These are phyloP conservation scores for Paramecium biaurelia DNA, from an alignment of 73 alveolate species.

Conservation along the genomic window DNA sequence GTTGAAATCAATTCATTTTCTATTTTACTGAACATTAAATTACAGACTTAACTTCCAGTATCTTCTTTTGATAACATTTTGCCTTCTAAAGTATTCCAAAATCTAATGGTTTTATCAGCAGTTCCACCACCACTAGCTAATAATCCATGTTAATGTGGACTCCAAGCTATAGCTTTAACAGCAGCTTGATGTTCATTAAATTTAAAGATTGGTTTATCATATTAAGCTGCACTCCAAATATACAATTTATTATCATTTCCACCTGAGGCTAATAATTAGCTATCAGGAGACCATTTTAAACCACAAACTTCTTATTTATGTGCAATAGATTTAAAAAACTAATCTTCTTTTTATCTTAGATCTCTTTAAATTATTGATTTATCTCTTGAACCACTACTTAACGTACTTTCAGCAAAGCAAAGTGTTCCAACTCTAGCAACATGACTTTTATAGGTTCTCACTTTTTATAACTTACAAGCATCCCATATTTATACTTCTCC, in stretches of 20 bases:
- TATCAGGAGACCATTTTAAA: conserved; percentile 98
- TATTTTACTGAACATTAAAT: conserved; percentile 93
- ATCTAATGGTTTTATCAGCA: conserved; percentile 97
- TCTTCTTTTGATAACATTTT: conserved; percentile 79
- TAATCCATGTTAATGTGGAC: conserved; percentile 98
- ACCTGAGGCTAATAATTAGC: conserved; percentile 96
- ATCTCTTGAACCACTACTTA: conserved; percentile 97
- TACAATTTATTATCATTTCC: conserved; percentile 98
- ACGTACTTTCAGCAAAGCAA: conserved; percentile 56
- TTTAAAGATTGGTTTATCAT: conserved; percentile 77
- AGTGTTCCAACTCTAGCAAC: conserved; percentile 84
- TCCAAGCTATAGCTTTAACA: conserved; percentile 99
- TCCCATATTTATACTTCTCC: conserved; percentile 87
- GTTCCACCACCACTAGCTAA: conserved; percentile 99
- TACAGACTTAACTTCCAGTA: conserved; percentile 98
- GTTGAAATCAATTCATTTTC: conserved; percentile 96
- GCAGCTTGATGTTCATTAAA: conserved; percentile 97
- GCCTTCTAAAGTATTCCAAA: conserved; percentile 96
- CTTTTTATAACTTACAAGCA: conserved; percentile 70
- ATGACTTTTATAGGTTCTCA: conserved; percentile 82
- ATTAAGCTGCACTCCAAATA: conserved; percentile 88
- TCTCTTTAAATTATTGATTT: conserved; percentile 91
- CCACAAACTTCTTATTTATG: conserved; percentile 99
- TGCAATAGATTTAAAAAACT: conserved; percentile 69
- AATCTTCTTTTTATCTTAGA: conserved; percentile 70